Evolutionary conservation across 805 yeast species (phyloP).

Genomic region (Candida railenensis): DNA sequence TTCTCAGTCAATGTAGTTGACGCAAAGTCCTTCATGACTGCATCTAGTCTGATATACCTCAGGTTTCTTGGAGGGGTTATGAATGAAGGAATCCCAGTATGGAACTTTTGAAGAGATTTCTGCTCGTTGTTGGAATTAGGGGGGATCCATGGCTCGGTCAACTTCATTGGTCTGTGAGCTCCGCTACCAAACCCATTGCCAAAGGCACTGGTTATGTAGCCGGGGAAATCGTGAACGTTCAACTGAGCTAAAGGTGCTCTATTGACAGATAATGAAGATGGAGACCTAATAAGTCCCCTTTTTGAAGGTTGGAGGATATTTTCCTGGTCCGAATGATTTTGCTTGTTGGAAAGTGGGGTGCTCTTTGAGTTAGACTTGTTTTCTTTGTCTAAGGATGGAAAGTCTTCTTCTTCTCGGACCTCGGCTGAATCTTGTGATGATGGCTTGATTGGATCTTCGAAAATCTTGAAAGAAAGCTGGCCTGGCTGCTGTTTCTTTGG

Average conservation of each 20-base stretch:
- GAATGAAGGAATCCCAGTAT: slow-evolving; percentile 26
- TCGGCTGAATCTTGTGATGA: neutral
- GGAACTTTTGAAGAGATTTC: slow-evolving; percentile 30
- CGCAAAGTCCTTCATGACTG: neutral
- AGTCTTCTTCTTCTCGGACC: neutral
- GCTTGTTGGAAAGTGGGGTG: slow-evolving; percentile 13
- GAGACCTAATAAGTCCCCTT: neutral
- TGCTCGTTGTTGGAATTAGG: slow-evolving; percentile 24
- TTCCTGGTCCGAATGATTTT: slow-evolving; percentile 38
- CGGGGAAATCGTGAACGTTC: slow-evolving; percentile 29
- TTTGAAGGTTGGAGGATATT: slow-evolving; percentile 36
- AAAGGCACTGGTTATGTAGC: slow-evolving; percentile 16
- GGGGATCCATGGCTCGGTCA: slow-evolving; percentile 31
- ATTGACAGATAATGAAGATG: neutral
- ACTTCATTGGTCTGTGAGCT: slow-evolving; percentile 11
- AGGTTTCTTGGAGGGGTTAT: slow-evolving; percentile 33
- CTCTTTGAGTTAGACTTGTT: neutral
- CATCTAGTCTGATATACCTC: slow-evolving; percentile 3
- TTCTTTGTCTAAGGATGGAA: neutral
- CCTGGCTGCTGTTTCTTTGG: neutral
- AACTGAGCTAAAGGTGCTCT: slow-evolving; percentile 30
- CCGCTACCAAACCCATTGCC: neutral
- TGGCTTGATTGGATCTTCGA: slow-evolving; percentile 5
- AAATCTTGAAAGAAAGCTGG: neutral
- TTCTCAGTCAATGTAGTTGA: slow-evolving; percentile 14